Base-by-base conservation (phyloP, 768 basidiomycete genomes). In the Calocybe cyanea region DNA sequence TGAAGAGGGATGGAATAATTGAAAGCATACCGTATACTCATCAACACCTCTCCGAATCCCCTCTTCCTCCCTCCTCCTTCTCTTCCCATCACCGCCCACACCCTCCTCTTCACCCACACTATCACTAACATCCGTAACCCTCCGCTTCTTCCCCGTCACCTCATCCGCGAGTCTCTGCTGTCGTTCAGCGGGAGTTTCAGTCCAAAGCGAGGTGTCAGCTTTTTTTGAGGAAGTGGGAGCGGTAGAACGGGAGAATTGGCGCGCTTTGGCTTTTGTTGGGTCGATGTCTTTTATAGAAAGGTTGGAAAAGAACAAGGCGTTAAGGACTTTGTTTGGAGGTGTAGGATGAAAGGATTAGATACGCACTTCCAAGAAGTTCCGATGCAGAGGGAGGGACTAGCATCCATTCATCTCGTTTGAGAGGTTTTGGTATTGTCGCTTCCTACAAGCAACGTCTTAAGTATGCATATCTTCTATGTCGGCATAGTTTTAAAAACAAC, bases 381-480 rank as follows among this genome's bases (percentile, higher is more conserved):
- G 87, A 83, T 1, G 83, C 78, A 15, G 85, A 81, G 0, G 96
- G 95, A 1, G 95, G 95, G 1, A 87, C 86, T 36, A 98, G 75
- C 96, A 99, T 99, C 96, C 96, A 99, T 63, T 94, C 93, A 15
- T 97, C 91, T 34, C 96, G 81, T 63, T 91, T 70, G 31, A 81
- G 69, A 31, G 77, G 76, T 63, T 92, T 92, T 9, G 88, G 88
- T 55, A 86, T 84, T 9, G 73, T 67, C 1, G 83, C 86, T 70
- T 88, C 92, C 80, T 87, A 55, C 37, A 41, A 15, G 21, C 19
- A 52, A 41, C 31, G 47, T 19, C 19, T 15, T 28, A 44, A 40
- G 17, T 20, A 15, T 14, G 14, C 34, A 28, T 6, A 11, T 35
- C 17, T n/a, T n/a, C n/a, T n/a, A n/a, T n/a, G n/a, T n/a, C n/a